These are phyloP conservation scores for Tylopilus sp. DNA, from an alignment of 768 basidiomycete genomes.

Conservation along the genomic window DNA sequence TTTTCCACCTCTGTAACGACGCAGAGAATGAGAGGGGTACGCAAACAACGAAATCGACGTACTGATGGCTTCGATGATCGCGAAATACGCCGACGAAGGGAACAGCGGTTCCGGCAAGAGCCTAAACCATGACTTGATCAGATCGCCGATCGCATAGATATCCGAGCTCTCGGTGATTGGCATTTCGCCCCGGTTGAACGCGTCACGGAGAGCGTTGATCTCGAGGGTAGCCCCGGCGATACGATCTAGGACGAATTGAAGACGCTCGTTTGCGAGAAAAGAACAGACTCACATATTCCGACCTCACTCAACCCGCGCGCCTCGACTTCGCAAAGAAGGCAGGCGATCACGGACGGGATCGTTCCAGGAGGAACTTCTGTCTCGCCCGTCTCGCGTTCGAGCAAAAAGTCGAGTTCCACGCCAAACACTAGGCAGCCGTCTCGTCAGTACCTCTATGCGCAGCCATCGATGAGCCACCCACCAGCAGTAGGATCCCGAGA, in stretches of 20 bases:
- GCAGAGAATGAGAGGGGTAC: conserved; percentile 1
- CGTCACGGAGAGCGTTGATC: conserved; percentile 66
- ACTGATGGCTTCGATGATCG: conserved; percentile 73
- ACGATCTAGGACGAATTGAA: conserved; percentile 51
- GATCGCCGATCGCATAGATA: conserved; percentile 79
- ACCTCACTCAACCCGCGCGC: conserved; percentile 72
- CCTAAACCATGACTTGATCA: conserved; percentile 85
- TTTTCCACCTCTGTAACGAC: conserved; percentile 59
- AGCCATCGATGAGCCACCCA: conserved; percentile 32
- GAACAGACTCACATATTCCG: conserved; percentile 66
- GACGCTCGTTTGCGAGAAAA: neutral
- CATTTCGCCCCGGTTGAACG: conserved; percentile 70
- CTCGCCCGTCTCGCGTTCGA: conserved; percentile 59
- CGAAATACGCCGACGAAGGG: conserved; percentile 62
- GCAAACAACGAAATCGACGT: conserved; percentile 20
- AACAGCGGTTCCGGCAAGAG: conserved; percentile 78
- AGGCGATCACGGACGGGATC: conserved; percentile 63
- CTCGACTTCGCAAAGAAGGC: conserved; percentile 70
- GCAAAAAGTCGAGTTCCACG: conserved; percentile 66
- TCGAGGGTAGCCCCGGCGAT: conserved; percentile 74
- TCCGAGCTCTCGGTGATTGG: conserved; percentile 62
- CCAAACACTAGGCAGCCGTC: conserved; percentile 56
- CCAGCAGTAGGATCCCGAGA: conserved; percentile 76
- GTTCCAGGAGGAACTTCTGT: conserved; percentile 50
- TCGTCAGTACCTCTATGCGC: neutral